Percentiles rank a stretch among this genome's conserved stretches.
Evolutionary conservation across 164 flowering plant genomes (phyloP).

Genomic region (Magnolia changhungtana): DNA sequence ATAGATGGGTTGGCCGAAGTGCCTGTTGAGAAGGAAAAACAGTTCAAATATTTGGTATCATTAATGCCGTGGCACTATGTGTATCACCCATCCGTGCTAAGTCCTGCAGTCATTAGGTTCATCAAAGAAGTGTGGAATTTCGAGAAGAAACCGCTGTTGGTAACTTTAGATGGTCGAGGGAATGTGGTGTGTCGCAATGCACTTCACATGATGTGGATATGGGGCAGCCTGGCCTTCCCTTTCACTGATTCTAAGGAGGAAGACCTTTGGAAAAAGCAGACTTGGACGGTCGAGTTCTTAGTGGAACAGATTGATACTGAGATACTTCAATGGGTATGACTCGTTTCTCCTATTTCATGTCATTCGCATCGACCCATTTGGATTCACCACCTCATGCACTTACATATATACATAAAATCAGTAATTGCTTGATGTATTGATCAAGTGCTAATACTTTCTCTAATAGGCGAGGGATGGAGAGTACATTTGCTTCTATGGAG

Average conservation of each 20-base stretch:
- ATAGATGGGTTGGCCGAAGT: conserved; percentile 38
- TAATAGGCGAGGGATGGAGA: conserved; percentile 23
- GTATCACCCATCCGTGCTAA: conserved; percentile 38
- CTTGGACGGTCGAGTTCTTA: conserved; percentile 34
- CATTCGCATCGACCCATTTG: background rate
- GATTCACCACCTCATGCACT: background rate
- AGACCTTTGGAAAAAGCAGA: conserved; percentile 27
- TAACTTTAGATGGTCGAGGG: conserved; percentile 35
- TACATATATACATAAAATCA: background rate
- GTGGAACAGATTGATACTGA: conserved; percentile 25
- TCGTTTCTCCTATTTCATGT: background rate
- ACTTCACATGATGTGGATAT: conserved; percentile 36
- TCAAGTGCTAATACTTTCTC: background rate
- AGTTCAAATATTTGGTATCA: conserved; percentile 26
- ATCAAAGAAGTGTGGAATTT: conserved; percentile 24
- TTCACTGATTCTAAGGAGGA: conserved; percentile 27
- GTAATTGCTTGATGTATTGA: background rate
- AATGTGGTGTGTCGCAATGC: conserved; percentile 25
- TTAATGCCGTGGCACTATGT: conserved; percentile 69
- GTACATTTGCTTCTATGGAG: conserved; percentile 41
- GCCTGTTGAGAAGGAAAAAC: conserved; percentile 31
- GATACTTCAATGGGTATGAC: conserved; percentile 30
- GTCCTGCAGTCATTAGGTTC: conserved; percentile 31
- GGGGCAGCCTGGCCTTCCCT: conserved; percentile 37
- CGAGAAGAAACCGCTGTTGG: conserved; percentile 30